These are phyloP conservation scores for Rhodomyrtus tomentosa DNA, from an alignment of 345 rosid genomes.

Conservation along the genomic window DNA sequence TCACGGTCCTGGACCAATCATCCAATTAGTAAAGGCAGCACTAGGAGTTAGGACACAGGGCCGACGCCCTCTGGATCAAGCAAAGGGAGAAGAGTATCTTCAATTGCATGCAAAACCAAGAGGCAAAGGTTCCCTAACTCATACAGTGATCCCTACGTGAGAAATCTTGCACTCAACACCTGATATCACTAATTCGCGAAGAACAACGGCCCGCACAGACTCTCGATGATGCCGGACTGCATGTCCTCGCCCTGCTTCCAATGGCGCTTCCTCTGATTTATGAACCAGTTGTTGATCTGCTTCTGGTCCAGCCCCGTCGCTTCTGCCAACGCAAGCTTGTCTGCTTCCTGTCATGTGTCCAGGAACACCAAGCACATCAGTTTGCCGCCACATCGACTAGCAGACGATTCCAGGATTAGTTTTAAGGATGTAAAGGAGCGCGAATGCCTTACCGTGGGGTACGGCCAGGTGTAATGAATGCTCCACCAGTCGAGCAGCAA, in stretches of 20 bases:
- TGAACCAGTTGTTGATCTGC: slow-evolving; percentile 59
- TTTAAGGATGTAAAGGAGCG: not conserved
- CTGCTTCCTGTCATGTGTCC: slow-evolving; percentile 27
- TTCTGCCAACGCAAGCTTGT: slow-evolving; percentile 34
- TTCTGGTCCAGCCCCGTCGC: slow-evolving; percentile 46
- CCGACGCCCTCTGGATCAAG: not conserved
- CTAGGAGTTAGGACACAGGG: not conserved
- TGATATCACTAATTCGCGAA: slow-evolving; percentile 1
- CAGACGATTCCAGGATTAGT: not conserved
- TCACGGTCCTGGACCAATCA: not conserved
- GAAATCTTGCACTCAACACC: not conserved
- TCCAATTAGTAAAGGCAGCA: not conserved
- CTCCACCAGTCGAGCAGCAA: slow-evolving; percentile 45
- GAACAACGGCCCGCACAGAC: slow-evolving; percentile 16
- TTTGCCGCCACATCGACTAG: not conserved
- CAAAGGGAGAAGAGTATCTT: not conserved
- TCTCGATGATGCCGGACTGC: slow-evolving; percentile 37
- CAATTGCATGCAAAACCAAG: not conserved
- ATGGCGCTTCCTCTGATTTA: slow-evolving; percentile 53
- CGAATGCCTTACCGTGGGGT: slow-evolving; percentile 32
- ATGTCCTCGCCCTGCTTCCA: slow-evolving; percentile 47
- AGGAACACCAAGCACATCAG: not conserved
- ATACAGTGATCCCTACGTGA: not conserved
- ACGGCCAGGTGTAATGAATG: slow-evolving; percentile 45
- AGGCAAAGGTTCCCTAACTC: not conserved